Evolutionary conservation across 495 filamentous ascomycete species (phyloP).

Genomic region (Hypoxylon cercidicola): DNA sequence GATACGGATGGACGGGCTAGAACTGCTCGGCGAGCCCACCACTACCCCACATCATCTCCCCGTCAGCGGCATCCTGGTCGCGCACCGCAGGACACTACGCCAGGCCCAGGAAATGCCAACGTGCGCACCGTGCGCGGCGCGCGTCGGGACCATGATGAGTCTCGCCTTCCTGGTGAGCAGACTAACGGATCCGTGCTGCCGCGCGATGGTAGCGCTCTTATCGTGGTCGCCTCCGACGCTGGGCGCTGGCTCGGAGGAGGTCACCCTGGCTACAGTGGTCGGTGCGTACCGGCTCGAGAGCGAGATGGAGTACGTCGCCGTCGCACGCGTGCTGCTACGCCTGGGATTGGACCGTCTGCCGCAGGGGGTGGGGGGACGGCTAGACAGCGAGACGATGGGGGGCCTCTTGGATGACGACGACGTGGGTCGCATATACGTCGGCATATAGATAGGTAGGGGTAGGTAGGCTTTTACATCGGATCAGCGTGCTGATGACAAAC

Average conservation of each 20-base stretch:
- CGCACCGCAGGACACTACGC: constrained; percentile 3
- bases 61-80: constrained; percentile 4
- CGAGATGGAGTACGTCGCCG: constrained; percentile 1
- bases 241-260: neutral
- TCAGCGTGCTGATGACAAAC: neutral
- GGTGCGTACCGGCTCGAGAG: constrained; percentile 4
- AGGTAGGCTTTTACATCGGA: too few relatives aligned
- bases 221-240: too few relatives aligned
- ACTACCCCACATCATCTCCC: neutral
- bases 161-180: constrained; percentile 9
- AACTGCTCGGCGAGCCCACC: constrained; percentile 1
- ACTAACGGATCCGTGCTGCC: constrained; percentile 2
- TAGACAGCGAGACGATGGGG: constrained; percentile 2
- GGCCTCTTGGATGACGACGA: neutral
- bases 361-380: constrained; percentile 8
- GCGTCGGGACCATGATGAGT: constrained; percentile 14
- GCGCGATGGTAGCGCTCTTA: neutral
- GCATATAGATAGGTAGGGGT: neutral
- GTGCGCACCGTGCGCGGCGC: constrained; percentile 1
- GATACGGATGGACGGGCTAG: constrained; percentile 15
- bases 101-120: constrained; percentile 4
- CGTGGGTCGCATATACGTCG: neutral
- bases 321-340: constrained; percentile 1
- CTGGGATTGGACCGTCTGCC: constrained; percentile 1
- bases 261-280: neutral